A percentile compares a stretch with the other conserved stretches of the same genome.
phyloP scores from a whole-genome alignment of 495 filamentous ascomycete species.

The Cercophora samala region DNA sequence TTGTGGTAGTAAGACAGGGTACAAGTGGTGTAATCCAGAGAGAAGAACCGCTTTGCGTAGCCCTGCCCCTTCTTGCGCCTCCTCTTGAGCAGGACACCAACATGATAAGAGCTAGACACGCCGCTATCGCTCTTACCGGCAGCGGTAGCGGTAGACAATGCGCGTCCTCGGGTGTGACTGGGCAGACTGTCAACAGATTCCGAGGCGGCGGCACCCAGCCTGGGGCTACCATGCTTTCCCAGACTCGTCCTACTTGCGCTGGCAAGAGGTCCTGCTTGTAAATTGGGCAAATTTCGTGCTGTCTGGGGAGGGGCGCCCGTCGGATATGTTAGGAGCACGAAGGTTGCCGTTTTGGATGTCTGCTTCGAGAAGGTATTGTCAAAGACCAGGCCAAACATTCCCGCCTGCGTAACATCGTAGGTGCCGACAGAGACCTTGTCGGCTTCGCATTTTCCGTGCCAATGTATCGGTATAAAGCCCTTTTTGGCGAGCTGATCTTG shows the following conservation, averaged over 20 bases:
- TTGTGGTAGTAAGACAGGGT: slow-evolving; percentile 96
- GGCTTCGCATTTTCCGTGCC: slow-evolving; percentile 92
- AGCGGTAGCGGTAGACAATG: slow-evolving; percentile 23
- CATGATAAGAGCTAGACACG: slow-evolving; percentile 55
- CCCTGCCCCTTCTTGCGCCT: slow-evolving; percentile 90
- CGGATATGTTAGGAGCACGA: slow-evolving; percentile 91
- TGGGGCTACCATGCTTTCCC: slow-evolving; percentile 40
- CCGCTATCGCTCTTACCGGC: slow-evolving; percentile 35
- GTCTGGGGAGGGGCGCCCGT: slow-evolving; percentile 77
- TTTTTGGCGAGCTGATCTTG: slow-evolving; percentile 79
- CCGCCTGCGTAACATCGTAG: slow-evolving; percentile 77
- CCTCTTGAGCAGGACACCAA: slow-evolving; percentile 81
- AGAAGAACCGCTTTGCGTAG: slow-evolving; percentile 90
- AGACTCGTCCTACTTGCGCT: slow-evolving; percentile 51
- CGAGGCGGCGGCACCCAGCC: slow-evolving; percentile 37
- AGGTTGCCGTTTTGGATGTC: slow-evolving; percentile 87
- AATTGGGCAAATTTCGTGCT: slow-evolving; percentile 62
- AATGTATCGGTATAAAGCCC: slow-evolving; percentile 80
- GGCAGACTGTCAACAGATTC: slow-evolving; percentile 57
- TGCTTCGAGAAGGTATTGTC: slow-evolving; percentile 99
- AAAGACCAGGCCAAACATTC: slow-evolving; percentile 95
- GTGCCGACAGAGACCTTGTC: slow-evolving; percentile 93
- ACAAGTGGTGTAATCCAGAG: slow-evolving; percentile 83
- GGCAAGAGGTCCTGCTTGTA: slow-evolving; percentile 44
- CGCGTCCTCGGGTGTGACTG: slow-evolving; percentile 40